These are phyloP conservation scores for Huntiella savannae DNA, from an alignment of 2,329 filamentous ascomycete species.

Conservation along the genomic window DNA sequence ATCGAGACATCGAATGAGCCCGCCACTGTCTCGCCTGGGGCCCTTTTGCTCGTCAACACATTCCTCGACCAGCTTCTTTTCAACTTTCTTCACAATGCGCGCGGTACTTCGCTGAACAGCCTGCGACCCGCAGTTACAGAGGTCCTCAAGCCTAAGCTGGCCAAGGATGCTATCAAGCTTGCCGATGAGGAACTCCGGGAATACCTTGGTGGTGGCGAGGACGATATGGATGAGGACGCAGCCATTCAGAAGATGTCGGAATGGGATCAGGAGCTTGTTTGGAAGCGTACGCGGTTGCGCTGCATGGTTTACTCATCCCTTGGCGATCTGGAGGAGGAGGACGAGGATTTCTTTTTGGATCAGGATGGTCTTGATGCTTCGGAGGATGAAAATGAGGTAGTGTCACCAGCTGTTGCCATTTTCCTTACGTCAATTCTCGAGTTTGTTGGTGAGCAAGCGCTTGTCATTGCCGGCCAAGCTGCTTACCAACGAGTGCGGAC, in stretches of 20 bases:
- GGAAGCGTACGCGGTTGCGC: slow-evolving; percentile 79
- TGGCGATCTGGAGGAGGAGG: slow-evolving; percentile 93
- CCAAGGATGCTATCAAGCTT: slow-evolving; percentile 62
- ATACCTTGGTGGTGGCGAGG: slow-evolving; percentile 61
- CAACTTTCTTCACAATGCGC: slow-evolving; percentile 65
- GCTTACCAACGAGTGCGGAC: slow-evolving; percentile 49
- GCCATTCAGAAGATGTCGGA: slow-evolving; percentile 20
- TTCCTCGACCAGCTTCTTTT: slow-evolving; percentile 90
- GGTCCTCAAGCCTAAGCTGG: slow-evolving; percentile 74
- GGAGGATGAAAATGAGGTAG: slow-evolving; percentile 43
- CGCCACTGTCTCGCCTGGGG: slow-evolving; percentile 51
- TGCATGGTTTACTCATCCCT: slow-evolving; percentile 98
- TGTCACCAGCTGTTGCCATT: slow-evolving; percentile 83
- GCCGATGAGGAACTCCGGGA: slow-evolving; percentile 77
- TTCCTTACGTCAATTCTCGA: slow-evolving; percentile 91
- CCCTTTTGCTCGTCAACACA: slow-evolving; percentile 64
- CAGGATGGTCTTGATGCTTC: slow-evolving; percentile 51
- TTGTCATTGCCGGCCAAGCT: slow-evolving; percentile 73
- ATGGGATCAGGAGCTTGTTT: slow-evolving; percentile 83
- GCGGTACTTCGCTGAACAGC: slow-evolving; percentile 55
- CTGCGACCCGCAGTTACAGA: slow-evolving; percentile 70
- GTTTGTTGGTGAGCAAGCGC: slow-evolving; percentile 76
- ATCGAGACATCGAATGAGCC: slow-evolving; percentile 46
- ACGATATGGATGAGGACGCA: slow-evolving; percentile 24
- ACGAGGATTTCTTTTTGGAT: slow-evolving; percentile 76